These are phyloP conservation scores for Hemileia vastatrix DNA, from an alignment of 1,284 basidiomycete species.

Conservation along the genomic window DNA sequence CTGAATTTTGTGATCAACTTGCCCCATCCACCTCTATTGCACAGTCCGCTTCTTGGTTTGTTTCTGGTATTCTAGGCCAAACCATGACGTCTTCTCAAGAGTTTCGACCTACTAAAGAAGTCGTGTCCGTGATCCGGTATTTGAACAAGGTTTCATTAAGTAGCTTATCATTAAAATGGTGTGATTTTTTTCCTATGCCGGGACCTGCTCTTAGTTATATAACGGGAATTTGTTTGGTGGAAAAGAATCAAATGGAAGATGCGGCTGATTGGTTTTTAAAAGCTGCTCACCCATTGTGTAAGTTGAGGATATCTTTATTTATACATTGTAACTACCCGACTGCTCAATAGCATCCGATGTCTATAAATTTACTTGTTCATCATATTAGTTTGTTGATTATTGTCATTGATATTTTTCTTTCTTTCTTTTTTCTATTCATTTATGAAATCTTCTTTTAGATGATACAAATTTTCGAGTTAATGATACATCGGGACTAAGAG, in stretches of 20 bases:
- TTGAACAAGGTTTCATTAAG: constrained; percentile 60
- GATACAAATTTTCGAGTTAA: constrained; percentile 19
- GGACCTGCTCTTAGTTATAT: constrained; percentile 67
- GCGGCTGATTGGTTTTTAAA: constrained; percentile 62
- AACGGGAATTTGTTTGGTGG: constrained; percentile 58
- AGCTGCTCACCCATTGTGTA: constrained; percentile 68
- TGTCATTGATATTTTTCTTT: neutral
- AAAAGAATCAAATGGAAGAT: constrained; percentile 63
- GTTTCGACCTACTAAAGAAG: neutral
- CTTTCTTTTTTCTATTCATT: neutral
- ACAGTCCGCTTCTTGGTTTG: neutral
- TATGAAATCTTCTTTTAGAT: constrained; percentile 1
- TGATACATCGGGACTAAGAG: constrained; percentile 12
- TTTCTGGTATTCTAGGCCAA: too few relatives aligned
- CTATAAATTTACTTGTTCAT: too few relatives aligned
- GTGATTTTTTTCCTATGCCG: constrained; percentile 61
- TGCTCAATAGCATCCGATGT: too few relatives aligned
- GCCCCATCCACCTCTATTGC: constrained; percentile 2
- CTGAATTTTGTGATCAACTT: neutral
- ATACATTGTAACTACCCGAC: too few relatives aligned
- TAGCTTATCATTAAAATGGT: constrained; percentile 55
- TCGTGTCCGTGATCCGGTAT: constrained; percentile 58
- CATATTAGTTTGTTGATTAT: neutral
- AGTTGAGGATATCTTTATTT: constrained; percentile 36
- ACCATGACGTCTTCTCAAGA: too few relatives aligned